Base-by-base conservation (phyloP, 1,284 basidiomycete genomes). In the Papiliotrema nemorosa region DNA sequence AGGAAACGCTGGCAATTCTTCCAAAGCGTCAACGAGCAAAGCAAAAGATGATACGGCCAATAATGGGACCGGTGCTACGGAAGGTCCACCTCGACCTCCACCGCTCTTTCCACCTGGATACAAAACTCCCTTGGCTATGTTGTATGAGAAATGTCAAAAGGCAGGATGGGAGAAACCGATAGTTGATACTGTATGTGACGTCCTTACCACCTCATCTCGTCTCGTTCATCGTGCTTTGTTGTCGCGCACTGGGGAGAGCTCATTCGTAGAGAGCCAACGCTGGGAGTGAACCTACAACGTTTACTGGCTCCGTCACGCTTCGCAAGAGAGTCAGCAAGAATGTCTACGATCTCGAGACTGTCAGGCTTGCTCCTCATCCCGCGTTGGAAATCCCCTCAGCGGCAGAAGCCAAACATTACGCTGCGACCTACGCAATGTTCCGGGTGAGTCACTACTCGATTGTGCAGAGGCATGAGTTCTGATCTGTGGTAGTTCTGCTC, bases 111-210 rank as follows among this genome's bases (percentile, higher is more conserved):
- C 87, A 35, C 77, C 82, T 13, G 88, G 88, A 14, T 90, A 82
- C 60, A 92, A 92, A 74, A 84, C 81, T 49, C 90, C 90, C 2
- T 66, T 88, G 38, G 84, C 80, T 60, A 67, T 90, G 16, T 78
- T 92, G 22, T 80, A 87, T 50, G 88, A 91, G 77, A 84, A 88
- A 69, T 91, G 89, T 63, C 87, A 89, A 64, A 90, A 90, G 71
- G 80, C 82, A 52, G 87, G 86, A 1, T 93, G 88, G 89, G 87
- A 90, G 53, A 85, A 85, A 55, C 84, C 89, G 1, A 67, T 75
- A 9, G 80, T 91, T 20, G 84, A 88, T 52, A 82, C 85, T 29
- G 87, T 88, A 67, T 70, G 80, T 59, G 12, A 6, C 7, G 21
- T n/a, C 16, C 12, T 22, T 16, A 49, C 20, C 9, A 21, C 36